These are phyloP conservation scores for Heterobasidion parviporum DNA, from an alignment of 1,284 basidiomycete species.

Conservation along the genomic window DNA sequence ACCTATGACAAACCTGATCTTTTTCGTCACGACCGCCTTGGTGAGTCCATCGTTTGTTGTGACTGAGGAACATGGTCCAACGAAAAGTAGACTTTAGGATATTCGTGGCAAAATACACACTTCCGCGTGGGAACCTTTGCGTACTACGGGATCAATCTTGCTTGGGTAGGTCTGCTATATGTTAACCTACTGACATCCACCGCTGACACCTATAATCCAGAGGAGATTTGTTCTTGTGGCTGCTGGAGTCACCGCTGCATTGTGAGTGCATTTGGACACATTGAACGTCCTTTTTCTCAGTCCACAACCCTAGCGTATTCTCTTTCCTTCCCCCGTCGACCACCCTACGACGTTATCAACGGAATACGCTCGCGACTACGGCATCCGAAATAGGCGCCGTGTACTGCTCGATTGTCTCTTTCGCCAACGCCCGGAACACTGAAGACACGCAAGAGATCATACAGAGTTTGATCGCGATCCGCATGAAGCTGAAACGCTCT, in stretches of 20 bases:
- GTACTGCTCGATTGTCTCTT: constrained; percentile 64
- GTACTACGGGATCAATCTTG: constrained; percentile 51
- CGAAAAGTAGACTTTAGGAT: constrained; percentile 54
- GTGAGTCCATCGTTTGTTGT: constrained; percentile 26
- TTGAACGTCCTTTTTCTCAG: neutral
- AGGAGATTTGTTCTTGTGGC: constrained; percentile 56
- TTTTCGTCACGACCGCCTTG: constrained; percentile 62
- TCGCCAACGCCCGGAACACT: constrained; percentile 38
- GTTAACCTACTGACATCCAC: neutral
- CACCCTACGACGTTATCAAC: constrained; percentile 62
- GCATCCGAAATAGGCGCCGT: constrained; percentile 50
- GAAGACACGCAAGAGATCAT: constrained; percentile 46
- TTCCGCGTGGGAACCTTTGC: constrained; percentile 34
- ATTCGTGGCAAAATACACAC: constrained; percentile 60
- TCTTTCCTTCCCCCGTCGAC: constrained; percentile 65
- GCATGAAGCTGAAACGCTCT: constrained; percentile 55
- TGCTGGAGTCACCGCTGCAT: constrained; percentile 54
- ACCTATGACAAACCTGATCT: constrained; percentile 67
- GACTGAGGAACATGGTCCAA: neutral
- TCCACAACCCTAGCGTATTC: constrained; percentile 36
- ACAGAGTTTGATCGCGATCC: constrained; percentile 51
- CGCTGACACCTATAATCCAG: constrained; percentile 21
- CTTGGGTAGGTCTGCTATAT: constrained; percentile 42
- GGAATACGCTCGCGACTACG: constrained; percentile 54
- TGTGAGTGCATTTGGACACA: constrained; percentile 30